These are phyloP conservation scores for Golubevia pallescens DNA, from an alignment of 1,284 basidiomycete species.

Conservation along the genomic window DNA sequence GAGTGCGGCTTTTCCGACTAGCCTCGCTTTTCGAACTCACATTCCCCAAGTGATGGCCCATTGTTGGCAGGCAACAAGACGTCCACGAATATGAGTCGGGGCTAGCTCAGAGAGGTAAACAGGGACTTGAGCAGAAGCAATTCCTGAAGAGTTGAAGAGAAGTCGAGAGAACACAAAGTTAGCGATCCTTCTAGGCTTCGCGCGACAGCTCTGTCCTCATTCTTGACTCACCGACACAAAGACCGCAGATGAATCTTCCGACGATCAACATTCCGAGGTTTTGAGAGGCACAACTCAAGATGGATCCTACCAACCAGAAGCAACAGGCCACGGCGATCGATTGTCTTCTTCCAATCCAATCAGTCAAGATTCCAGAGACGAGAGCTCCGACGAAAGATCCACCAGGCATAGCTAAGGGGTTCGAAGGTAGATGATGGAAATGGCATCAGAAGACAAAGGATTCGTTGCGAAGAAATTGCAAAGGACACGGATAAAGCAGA, in stretches of 20 bases:
- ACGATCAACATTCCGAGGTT: slow-evolving; percentile 32
- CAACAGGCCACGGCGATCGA: slow-evolving; percentile 16
- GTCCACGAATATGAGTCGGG: slow-evolving; percentile 22
- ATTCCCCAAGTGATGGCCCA: slow-evolving; percentile 13
- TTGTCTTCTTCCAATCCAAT: slow-evolving; percentile 25
- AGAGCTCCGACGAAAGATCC: slow-evolving; percentile 33
- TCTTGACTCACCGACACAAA: slow-evolving; percentile 16
- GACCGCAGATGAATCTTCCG: slow-evolving; percentile 28
- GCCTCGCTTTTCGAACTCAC: no score
- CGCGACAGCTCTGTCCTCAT: no score
- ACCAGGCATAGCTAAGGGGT: slow-evolving; percentile 19
- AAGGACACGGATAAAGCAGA: no score
- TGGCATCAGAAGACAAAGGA: no score
- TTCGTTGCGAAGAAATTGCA: no score
- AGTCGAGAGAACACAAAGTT: no score
- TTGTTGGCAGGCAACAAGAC: slow-evolving; percentile 16
- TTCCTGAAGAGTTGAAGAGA: not conserved
- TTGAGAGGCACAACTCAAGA: slow-evolving; percentile 25
- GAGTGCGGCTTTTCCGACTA: no score
- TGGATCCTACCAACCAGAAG: slow-evolving; percentile 28
- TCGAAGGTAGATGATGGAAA: no score
- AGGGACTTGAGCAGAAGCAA: slow-evolving; percentile 29
- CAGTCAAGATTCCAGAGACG: slow-evolving; percentile 25
- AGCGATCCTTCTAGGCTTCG: no score
- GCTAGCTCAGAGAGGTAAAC: slow-evolving; percentile 28